Conservation (phyloP, 345 rosid species). For the Psidium guajava region DNA sequence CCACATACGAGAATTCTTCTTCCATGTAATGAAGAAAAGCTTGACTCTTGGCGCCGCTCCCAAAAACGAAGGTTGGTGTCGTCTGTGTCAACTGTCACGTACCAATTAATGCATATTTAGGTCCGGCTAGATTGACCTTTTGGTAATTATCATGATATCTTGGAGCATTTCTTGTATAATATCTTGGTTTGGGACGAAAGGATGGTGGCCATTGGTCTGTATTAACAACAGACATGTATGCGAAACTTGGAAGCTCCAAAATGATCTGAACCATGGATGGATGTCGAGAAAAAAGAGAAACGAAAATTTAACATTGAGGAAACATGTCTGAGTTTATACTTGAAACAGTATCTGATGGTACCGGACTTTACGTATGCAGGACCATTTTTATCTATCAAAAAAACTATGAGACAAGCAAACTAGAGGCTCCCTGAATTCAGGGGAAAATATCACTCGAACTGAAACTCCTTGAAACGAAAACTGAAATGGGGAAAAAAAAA, state of each 20-base stretch:
- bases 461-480: background rate
- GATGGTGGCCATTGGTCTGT: background rate
- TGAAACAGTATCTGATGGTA: background rate
- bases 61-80: background rate
- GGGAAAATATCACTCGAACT: slow-evolving; percentile 4
- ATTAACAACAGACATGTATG: background rate
- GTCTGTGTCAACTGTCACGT: background rate
- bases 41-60: background rate
- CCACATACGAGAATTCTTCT: background rate
- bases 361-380: background rate
- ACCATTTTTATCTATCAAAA: background rate
- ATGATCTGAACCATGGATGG: background rate
- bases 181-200: background rate
- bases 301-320: background rate
- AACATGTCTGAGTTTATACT: background rate
- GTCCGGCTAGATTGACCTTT: background rate
- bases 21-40: background rate
- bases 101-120: background rate
- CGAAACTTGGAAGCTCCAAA: background rate
- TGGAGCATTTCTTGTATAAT: background rate
- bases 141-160: background rate
- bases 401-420: background rate
- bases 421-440: slow-evolving; percentile 25
- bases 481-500: background rate
- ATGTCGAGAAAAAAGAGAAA: background rate